Conservation (phyloP, 495 filamentous ascomycete genomes). For the Pyronema domesticum region DNA sequence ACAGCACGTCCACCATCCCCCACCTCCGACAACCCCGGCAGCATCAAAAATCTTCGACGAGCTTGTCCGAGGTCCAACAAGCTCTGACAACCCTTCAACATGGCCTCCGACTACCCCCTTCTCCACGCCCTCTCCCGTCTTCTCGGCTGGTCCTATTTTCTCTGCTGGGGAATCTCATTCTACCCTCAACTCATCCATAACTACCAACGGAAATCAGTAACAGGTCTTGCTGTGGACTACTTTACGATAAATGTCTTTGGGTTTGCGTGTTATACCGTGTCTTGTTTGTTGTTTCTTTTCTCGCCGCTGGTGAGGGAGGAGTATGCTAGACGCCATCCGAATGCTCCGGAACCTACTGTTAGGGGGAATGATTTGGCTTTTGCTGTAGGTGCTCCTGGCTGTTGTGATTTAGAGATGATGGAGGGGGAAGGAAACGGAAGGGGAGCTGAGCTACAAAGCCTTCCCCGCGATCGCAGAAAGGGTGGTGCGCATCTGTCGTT, state of each 20-base stretch:
- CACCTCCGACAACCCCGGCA: too few species aligned
- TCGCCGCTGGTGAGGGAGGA: slow-evolving; percentile 59
- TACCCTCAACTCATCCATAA: slow-evolving; percentile 80
- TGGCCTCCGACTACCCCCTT: background rate
- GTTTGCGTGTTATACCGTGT: slow-evolving; percentile 62
- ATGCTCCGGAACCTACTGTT: slow-evolving; percentile 58
- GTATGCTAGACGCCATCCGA: slow-evolving; percentile 66
- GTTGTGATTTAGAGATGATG: background rate
- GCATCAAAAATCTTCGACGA: too few species aligned
- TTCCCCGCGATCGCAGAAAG: too few species aligned
- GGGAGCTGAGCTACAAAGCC: too few species aligned
- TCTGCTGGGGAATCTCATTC: slow-evolving; percentile 76
- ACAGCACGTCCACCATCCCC: too few species aligned
- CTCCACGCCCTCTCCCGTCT: slow-evolving; percentile 29
- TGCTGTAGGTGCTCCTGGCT: slow-evolving; percentile 29
- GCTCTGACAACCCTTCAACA: too few species aligned
- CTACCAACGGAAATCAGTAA: slow-evolving; percentile 52
- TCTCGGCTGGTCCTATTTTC: slow-evolving; percentile 43
- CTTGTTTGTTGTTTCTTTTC: slow-evolving; percentile 54
- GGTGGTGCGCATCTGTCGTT: too few species aligned
- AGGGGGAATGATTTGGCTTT: slow-evolving; percentile 81
- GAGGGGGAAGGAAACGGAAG: background rate
- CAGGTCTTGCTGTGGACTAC: slow-evolving; percentile 72
- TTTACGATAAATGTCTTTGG: slow-evolving; percentile 54
- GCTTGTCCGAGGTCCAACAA: too few species aligned